These are phyloP conservation scores for Naganishia randhawae DNA, from an alignment of 768 basidiomycete genomes.

Conservation along the genomic window DNA sequence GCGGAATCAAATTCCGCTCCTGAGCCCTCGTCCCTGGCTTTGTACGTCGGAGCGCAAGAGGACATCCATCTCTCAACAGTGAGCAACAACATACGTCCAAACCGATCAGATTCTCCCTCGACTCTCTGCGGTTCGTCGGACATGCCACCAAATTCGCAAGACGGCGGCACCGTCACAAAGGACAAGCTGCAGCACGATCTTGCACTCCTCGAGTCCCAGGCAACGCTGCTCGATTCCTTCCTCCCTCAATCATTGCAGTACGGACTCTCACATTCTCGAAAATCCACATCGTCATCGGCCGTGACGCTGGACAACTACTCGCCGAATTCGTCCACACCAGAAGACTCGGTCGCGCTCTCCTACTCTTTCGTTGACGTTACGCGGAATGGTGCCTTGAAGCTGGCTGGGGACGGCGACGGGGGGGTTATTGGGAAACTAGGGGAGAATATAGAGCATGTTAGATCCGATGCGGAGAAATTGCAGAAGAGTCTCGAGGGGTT, in stretches of 20 bases:
- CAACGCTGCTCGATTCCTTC: conserved; percentile 5
- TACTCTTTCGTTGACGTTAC: conserved; percentile 1
- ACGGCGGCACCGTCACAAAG: not conserved
- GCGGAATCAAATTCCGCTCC: conserved; percentile 7
- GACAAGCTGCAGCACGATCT: not conserved
- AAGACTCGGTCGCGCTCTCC: conserved; percentile 13
- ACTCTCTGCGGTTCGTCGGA: not conserved
- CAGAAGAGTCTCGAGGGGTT: conserved; percentile 19
- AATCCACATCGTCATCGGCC: not conserved
- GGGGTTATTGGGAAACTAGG: conserved; percentile 4
- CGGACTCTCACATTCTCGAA: not conserved
- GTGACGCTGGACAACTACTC: conserved; percentile 10
- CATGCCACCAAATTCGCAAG: not conserved
- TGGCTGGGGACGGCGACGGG: not conserved
- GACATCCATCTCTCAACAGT: too few species aligned
- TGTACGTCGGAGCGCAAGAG: too few species aligned
- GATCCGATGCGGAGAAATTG: not conserved
- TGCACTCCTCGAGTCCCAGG: not conserved
- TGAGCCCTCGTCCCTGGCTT: not conserved
- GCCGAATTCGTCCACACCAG: not conserved
- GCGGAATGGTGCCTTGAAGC: not conserved
- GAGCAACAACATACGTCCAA: too few species aligned
- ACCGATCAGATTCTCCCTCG: too few species aligned
- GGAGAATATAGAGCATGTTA: conserved; percentile 10
- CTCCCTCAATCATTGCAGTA: not conserved